A percentile compares a stretch with the other conserved stretches of the same genome.
These are phyloP conservation scores for Linaria vulgaris DNA, from an alignment of 257 asterid genomes.

Conservation along the genomic window DNA sequence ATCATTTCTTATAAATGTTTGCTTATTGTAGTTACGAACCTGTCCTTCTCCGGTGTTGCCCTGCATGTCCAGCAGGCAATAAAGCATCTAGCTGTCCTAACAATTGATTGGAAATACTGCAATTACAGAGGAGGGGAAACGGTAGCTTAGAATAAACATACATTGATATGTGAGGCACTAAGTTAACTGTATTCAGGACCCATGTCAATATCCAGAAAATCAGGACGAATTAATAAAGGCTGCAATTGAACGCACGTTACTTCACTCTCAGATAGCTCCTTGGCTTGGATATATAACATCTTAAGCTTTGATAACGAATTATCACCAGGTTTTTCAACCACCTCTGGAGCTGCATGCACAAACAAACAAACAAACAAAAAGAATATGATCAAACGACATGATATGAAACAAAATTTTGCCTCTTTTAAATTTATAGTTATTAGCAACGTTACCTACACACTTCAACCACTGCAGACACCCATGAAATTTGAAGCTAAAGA, in stretches of 20 bases:
- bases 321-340: slow-evolving; percentile 89
- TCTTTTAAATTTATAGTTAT: not conserved
- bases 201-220: slow-evolving; percentile 17
- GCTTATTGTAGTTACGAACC: slow-evolving; percentile 49
- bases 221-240: slow-evolving; percentile 10
- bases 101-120: slow-evolving; percentile 78
- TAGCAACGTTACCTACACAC: slow-evolving; percentile 7
- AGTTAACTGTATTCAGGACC: not conserved
- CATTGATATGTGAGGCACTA: not conserved
- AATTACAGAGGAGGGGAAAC: slow-evolving; percentile 28
- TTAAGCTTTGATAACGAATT: slow-evolving; percentile 71
- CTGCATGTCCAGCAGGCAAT: slow-evolving; percentile 75
- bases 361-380: slow-evolving; percentile 14
- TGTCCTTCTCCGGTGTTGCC: slow-evolving; percentile 79
- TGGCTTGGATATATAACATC: slow-evolving; percentile 73
- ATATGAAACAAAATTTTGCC: not conserved
- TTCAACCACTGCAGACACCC: slow-evolving; percentile 9
- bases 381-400: not conserved
- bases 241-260: slow-evolving; percentile 45
- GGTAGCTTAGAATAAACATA: slow-evolving; percentile 18
- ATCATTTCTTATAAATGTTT: not conserved
- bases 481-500: not conserved
- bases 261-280: slow-evolving; percentile 85
- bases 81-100: slow-evolving; percentile 72
- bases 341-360: slow-evolving; percentile 73